Percentiles rank a stretch among this genome's conserved stretches.
phyloP scores from a whole-genome alignment of 208 protist genomes.

The Leishmania tarentolae region DNA sequence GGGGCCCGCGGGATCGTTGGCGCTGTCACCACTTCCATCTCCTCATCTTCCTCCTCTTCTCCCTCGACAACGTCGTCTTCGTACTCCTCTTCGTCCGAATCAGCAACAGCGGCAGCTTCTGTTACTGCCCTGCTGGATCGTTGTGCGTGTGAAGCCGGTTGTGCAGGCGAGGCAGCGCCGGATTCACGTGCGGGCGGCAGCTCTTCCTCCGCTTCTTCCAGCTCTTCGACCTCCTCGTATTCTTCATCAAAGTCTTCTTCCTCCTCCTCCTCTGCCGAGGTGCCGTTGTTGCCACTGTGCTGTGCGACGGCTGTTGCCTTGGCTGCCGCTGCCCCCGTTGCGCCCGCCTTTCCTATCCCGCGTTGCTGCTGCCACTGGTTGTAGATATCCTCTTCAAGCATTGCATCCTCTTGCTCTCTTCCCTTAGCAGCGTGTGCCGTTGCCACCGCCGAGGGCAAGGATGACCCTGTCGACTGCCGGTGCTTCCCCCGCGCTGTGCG shows the following conservation, averaged over 20 bases:
- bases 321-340: not conserved
- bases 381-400: conserved; percentile 25
- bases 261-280: conserved; percentile 30
- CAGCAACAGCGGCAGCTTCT: not conserved
- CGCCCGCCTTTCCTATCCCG: conserved; percentile 3
- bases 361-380: conserved; percentile 25
- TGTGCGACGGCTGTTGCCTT: conserved; percentile 6
- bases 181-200: not conserved
- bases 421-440: conserved; percentile 2
- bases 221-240: conserved; percentile 28
- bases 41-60: not conserved
- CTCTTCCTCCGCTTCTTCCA: conserved; percentile 3
- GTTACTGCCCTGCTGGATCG: not conserved
- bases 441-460: not conserved
- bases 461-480: not conserved
- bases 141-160: not conserved
- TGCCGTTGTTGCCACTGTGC: conserved; percentile 16
- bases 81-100: not conserved
- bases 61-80: not conserved
- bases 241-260: conserved; percentile 18
- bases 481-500: not conserved
- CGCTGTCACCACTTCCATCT: not conserved
- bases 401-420: conserved; percentile 21
- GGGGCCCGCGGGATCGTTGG: not conserved
- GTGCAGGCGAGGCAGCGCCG: not conserved